Base-by-base conservation (phyloP, 2,329 filamentous ascomycete genomes). In the Pseudopithomyces chartarum region DNA sequence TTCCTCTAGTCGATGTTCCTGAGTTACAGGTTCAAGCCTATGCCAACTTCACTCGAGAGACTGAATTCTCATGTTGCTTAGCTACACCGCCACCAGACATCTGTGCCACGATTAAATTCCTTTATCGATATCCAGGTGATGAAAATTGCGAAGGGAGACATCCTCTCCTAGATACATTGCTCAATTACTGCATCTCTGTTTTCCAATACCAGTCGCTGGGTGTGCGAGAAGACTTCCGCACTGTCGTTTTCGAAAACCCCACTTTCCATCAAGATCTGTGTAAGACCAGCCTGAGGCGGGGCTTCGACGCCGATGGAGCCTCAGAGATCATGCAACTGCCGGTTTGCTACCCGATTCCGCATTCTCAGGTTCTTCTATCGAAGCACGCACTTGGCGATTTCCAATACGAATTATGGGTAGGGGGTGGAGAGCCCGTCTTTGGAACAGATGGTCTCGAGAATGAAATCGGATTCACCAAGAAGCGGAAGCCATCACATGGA, bases 121-220 rank as follows among this genome's bases (percentile, higher is more conserved):
- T 75, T 19, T 76, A 75, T 55, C 44, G 52, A 13, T 54, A 75
- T 53, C 67, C 71, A 45, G 52, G 59, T 20, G 59, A 59, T 20
- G 43, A 64, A 2, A 49, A 73, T 42, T 59, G 64, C 17, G 61
- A 64, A 33, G 57, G 61, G 45, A 60, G 69, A 32, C 62, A 68
- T 23, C 59, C 64, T 17, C 63, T 80, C 4, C 59, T 78, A 7
- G 71, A 78, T 40, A 75, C 73, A 0, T 65, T 81, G 15, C 66
- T 79, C 47, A 73, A 79, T 59, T 81, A 80, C 63, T 80, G 78
- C 56, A 68, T 81, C 19, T 66, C 69, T 6, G 68, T 65, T 26
- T 80, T 78, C 59, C 36, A 63, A 3, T 68, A 70, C 23, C 78
- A 81, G 56, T 60, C 61, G 15, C 68, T 81, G 3, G 73, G 64